These are phyloP conservation scores for Lasiosphaeria miniovina DNA, from an alignment of 495 filamentous ascomycete species.

Conservation along the genomic window DNA sequence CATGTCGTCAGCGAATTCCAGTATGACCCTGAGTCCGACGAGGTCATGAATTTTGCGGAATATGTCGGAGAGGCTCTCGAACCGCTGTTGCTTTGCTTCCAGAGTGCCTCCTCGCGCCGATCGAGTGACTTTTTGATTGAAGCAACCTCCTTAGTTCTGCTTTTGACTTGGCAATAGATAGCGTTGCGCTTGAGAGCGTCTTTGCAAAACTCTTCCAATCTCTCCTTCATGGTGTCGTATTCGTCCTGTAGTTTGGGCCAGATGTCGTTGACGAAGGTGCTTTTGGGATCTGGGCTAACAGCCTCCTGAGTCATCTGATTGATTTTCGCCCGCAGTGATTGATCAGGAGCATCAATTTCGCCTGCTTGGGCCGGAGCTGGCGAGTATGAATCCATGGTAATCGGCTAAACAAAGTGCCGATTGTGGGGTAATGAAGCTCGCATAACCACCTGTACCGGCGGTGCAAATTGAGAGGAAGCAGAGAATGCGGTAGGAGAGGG, in stretches of 20 bases:
- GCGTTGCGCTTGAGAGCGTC: conserved; percentile 4
- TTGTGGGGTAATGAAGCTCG: neutral
- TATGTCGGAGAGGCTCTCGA: conserved; percentile 8
- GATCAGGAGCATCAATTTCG: neutral
- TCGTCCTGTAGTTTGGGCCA: conserved; percentile 11
- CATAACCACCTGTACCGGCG: neutral
- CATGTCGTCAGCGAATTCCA: conserved; percentile 9
- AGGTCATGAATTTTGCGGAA: conserved; percentile 11
- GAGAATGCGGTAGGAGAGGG: neutral
- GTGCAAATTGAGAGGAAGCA: neutral
- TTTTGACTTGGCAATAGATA: conserved; percentile 4
- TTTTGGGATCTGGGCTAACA: conserved; percentile 11
- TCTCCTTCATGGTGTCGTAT: conserved; percentile 10
- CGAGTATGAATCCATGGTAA: conserved; percentile 2
- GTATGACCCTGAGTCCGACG: conserved; percentile 11
- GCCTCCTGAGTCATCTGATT: conserved; percentile 3
- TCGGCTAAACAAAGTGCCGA: neutral
- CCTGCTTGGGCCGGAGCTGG: conserved; percentile 5
- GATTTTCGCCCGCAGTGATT: conserved; percentile 6
- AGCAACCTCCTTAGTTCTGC: conserved; percentile 8
- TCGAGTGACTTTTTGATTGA: conserved; percentile 7
- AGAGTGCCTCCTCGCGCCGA: conserved; percentile 4
- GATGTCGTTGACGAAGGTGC: conserved; percentile 7
- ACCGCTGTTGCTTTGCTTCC: conserved; percentile 1
- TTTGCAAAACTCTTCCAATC: conserved; percentile 10